Evolutionary conservation across 1,139 yeast species (phyloP), one percentile per base, ranked within the genome.

Genomic region (Kluyveromyces sp.): DNA sequence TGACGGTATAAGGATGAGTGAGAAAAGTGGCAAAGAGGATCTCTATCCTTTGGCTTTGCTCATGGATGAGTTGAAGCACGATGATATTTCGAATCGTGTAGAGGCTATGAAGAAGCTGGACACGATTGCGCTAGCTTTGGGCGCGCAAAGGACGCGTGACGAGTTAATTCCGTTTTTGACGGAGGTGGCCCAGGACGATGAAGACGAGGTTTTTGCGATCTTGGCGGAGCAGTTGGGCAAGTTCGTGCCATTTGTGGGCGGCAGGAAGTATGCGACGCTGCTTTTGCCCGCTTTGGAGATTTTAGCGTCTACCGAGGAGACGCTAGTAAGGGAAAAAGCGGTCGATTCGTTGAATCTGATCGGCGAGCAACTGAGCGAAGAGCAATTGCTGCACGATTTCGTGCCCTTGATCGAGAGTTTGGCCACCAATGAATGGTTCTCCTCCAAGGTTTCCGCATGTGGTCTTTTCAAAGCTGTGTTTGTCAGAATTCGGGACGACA

Each of bases 171-270:
- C 97, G 31, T 92, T 92, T 62, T 74, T 94, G 51, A 82, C 78
- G 49, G 86, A 84, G 55, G 97, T 88, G 36, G 89, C 96, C 9
- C 96, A 92, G 55, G 99, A 92, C 58, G 99, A 94, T 63, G 98
- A 94, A 66, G 99, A 94, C 64, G 99, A 94, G 66, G 96, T 94
- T 7, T 82, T 92, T 65, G 87, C 96, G 1, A 94, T 88, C 16
- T 74, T 94, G 53, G 97, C 97, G 3, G 85, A 83, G 54, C 92
- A 89, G 68, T 69, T 94, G 54, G 95, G 95, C 35, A 78, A 77
- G 46, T 92, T 94, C 61, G 78, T 89, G 33, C 95, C 96, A 4
- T 73, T 71, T 51, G 79, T 94, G 47, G 98, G 98, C 35, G 98
- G 98, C 28, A 73, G 82, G 40, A 78, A 81, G 54, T 73, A 80